phyloP scores from a whole-genome alignment of 2,329 filamentous ascomycete genomes.

The Aspergillus ruber region DNA sequence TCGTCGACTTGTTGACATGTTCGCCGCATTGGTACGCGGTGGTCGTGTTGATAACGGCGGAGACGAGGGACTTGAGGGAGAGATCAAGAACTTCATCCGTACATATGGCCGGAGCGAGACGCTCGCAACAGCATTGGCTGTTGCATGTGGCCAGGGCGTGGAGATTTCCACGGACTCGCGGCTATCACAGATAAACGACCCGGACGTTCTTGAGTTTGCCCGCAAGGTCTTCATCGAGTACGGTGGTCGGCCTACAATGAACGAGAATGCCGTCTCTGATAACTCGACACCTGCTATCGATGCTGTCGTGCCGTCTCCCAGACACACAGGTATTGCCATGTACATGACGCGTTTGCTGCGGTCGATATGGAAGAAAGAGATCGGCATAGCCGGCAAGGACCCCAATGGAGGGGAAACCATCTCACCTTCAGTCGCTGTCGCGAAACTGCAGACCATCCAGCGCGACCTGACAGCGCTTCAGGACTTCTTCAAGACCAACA shows the following conservation, averaged over 20 bases:
- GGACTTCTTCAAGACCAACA: conserved; percentile 80
- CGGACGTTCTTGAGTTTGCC: conserved; percentile 77
- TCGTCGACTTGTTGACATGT: conserved; percentile 81
- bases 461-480: conserved; percentile 71
- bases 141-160: conserved; percentile 87
- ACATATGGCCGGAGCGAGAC: conserved; percentile 85
- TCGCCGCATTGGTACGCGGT: conserved; percentile 71
- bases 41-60: conserved; percentile 62
- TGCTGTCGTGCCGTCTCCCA: conserved; percentile 76
- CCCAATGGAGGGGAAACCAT: conserved; percentile 59
- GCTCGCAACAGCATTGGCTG: conserved; percentile 82
- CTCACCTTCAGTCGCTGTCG: conserved; percentile 57
- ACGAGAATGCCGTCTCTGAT: conserved; percentile 64
- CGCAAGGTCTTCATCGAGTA: conserved; percentile 85
- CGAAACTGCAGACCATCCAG: conserved; percentile 71
- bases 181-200: conserved; percentile 66
- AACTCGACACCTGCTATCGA: conserved; percentile 63
- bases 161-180: conserved; percentile 69
- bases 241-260: conserved; percentile 78
- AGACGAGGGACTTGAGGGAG: conserved; percentile 67
- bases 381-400: conserved; percentile 54
- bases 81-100: conserved; percentile 76
- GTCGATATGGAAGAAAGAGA: conserved; percentile 75
- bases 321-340: conserved; percentile 79
- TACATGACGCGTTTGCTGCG: conserved; percentile 86